Conservation (phyloP, 2,329 filamentous ascomycete genomes). For the Epichloe baconii region DNA sequence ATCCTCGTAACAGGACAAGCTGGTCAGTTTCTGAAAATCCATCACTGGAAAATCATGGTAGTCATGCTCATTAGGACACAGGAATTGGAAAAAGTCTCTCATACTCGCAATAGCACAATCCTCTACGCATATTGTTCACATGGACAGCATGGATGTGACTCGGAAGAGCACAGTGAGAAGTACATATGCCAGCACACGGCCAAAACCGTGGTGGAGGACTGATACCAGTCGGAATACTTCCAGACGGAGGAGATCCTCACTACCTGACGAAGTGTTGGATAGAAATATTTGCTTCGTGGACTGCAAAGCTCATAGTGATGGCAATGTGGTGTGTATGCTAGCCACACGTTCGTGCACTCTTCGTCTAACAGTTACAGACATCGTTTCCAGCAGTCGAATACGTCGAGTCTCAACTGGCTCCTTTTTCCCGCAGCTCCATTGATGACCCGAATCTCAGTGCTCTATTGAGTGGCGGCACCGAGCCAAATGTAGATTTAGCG, state of each 20-base stretch:
- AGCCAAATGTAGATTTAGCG: conserved; percentile 71
- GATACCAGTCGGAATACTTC: conserved; percentile 50
- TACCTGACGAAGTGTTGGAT: conserved; percentile 65
- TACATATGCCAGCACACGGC: conserved; percentile 66
- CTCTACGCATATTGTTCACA: conserved; percentile 87
- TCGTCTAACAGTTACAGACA: neutral
- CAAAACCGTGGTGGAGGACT: conserved; percentile 84
- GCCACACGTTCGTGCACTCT: neutral
- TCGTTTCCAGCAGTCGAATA: conserved; percentile 43
- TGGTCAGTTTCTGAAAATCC: conserved; percentile 33
- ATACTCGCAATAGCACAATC: conserved; percentile 77
- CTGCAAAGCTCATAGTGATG: conserved; percentile 51
- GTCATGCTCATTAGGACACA: conserved; percentile 19
- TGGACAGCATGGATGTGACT: conserved; percentile 49
- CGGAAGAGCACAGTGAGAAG: conserved; percentile 37
- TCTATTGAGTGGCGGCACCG: conserved; percentile 69
- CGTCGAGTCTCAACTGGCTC: conserved; percentile 40
- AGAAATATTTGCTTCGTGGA: conserved; percentile 92
- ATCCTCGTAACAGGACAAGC: conserved; percentile 72
- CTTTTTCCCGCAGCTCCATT: conserved; percentile 36
- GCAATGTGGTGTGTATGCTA: conserved; percentile 33
- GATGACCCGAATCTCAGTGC: conserved; percentile 62
- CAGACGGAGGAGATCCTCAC: conserved; percentile 50
- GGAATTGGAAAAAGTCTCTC: conserved; percentile 86
- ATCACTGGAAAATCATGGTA: neutral